phyloP scores from a whole-genome alignment of 139 green algal genomes.

The Edaphochlamys debaryana region DNA sequence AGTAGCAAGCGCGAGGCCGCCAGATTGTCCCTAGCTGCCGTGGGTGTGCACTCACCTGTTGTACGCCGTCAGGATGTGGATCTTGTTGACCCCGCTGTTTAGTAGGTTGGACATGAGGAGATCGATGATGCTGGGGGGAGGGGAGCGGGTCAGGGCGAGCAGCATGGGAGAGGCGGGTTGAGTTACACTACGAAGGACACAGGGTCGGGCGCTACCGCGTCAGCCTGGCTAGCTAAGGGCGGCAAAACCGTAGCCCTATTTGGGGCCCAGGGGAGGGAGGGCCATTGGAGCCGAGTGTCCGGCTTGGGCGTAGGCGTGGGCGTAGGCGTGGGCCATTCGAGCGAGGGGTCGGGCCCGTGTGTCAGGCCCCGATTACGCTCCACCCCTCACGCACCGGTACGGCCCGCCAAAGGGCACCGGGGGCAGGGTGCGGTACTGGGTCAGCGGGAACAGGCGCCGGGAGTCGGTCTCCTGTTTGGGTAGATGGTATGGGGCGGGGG shows the following conservation, averaged over 20 bases:
- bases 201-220: too few relatives aligned
- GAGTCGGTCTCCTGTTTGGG: constrained; percentile 24
- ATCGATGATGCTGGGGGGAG: constrained; percentile 86
- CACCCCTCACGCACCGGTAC: too few relatives aligned
- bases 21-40: too few relatives aligned
- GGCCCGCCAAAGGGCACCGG: constrained; percentile 94
- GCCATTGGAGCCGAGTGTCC: too few relatives aligned
- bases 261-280: too few relatives aligned
- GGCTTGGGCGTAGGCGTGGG: too few relatives aligned
- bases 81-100: constrained; percentile 92
- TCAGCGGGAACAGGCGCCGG: constrained; percentile 82
- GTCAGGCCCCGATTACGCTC: too few relatives aligned
- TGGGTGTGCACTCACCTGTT: too few relatives aligned
- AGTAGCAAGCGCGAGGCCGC: too few relatives aligned
- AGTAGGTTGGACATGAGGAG: constrained; percentile 94
- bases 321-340: too few relatives aligned
- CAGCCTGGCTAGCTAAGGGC: neutral
- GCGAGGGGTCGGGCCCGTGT: too few relatives aligned
- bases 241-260: neutral
- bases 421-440: constrained; percentile 85
- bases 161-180: neutral
- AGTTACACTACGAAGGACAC: neutral
- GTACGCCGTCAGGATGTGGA: constrained; percentile 82
- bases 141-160: neutral
- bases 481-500: too few relatives aligned